Conservation (phyloP, 169 alveolate genomes). For the Cryptosporidium sp. region DNA sequence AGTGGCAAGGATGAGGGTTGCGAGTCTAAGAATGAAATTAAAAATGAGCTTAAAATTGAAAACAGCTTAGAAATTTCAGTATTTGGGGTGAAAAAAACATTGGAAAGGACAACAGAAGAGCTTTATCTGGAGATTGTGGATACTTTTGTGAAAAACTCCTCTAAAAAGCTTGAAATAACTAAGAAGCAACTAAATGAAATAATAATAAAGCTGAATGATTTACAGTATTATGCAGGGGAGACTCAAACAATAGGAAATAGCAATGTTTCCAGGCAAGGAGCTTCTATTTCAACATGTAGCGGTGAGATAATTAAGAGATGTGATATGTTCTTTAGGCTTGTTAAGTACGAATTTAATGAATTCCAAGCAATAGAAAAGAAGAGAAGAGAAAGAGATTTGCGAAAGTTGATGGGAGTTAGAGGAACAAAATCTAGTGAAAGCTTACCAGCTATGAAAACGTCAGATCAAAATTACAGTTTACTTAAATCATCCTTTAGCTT, state of each 20-base stretch:
- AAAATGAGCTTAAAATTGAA: background rate
- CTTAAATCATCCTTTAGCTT: background rate
- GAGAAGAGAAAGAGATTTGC: conserved; percentile 36
- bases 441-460: conserved; percentile 9
- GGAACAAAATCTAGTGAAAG: conserved; percentile 27
- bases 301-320: conserved; percentile 68
- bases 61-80: conserved; percentile 43
- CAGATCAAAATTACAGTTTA: background rate
- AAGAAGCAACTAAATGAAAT: conserved; percentile 58
- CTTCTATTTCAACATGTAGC: background rate
- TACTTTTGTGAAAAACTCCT: conserved; percentile 56
- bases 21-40: background rate
- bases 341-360: conserved; percentile 51
- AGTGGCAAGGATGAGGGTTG: background rate
- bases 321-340: conserved; percentile 56
- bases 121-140: conserved; percentile 65
- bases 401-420: conserved; percentile 34
- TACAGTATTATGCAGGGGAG: conserved; percentile 67
- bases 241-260: conserved; percentile 12
- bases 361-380: conserved; percentile 62
- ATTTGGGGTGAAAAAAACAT: conserved; percentile 21
- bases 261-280: background rate
- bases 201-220: conserved; percentile 15
- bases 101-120: conserved; percentile 47
- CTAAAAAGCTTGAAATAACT: conserved; percentile 39